Evolutionary conservation across 192 early-diverging fungal genomes (phyloP).

Genomic region (Pecoramyces ruminantium): DNA sequence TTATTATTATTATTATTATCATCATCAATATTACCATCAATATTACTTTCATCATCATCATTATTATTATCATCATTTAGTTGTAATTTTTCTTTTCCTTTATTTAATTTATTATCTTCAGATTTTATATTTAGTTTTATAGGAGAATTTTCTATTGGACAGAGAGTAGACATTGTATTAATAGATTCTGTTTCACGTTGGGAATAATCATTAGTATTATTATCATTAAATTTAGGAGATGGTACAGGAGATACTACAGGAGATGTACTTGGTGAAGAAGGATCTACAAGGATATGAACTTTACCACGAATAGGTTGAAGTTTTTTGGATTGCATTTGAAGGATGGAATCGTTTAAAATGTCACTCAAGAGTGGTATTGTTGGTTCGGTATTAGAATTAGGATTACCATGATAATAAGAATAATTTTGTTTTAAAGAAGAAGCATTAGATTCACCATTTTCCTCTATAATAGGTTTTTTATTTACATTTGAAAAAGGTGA

Average conservation of each 20-base stretch:
- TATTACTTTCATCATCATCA: too few species aligned
- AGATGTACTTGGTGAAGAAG: neutral
- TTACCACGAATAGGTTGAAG: neutral
- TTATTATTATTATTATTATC: too few species aligned
- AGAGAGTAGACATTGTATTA: neutral
- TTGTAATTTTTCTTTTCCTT: too few species aligned
- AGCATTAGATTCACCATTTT: neutral
- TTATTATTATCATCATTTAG: too few species aligned
- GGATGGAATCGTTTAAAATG: neutral
- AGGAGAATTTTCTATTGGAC: too few species aligned
- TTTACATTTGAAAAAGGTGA: neutral
- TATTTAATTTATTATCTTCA: too few species aligned
- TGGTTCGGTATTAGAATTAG: neutral
- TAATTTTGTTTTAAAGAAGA: neutral
- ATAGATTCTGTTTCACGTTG: neutral
- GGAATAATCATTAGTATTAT: neutral
- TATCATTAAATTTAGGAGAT: neutral
- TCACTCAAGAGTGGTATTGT: neutral
- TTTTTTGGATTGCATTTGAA: neutral
- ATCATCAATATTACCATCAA: too few species aligned
- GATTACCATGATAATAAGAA: neutral
- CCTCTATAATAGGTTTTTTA: neutral
- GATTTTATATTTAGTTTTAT: too few species aligned
- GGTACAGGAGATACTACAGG: neutral
- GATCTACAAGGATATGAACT: neutral